Evolutionary conservation across 176 grass and related monocot genomes (phyloP).

Genomic region (Saccharum officinarum): DNA sequence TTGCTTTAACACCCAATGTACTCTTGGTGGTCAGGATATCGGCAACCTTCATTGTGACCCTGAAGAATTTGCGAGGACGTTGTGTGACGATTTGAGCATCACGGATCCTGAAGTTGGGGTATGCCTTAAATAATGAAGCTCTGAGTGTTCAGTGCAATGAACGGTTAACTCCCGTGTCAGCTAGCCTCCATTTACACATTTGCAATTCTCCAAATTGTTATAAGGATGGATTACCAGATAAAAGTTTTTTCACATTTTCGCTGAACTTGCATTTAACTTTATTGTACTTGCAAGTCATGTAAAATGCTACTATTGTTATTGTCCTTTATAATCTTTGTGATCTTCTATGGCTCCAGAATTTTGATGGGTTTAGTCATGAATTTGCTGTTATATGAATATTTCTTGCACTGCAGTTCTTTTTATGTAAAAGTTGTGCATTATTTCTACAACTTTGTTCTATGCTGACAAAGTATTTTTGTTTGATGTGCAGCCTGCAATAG

Average conservation of each 20-base stretch:
- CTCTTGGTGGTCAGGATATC: conserved; percentile 59
- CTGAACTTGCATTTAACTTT: not conserved
- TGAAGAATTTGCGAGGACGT: conserved; percentile 87
- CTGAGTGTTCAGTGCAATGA: not conserved
- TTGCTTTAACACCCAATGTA: not conserved
- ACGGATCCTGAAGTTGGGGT: conserved; percentile 94
- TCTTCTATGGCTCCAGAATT: not conserved
- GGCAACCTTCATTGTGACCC: conserved; percentile 94
- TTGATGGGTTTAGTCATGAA: not conserved
- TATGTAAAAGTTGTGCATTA: not conserved
- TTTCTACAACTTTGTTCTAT: conserved; percentile 20
- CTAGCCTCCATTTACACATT: not conserved
- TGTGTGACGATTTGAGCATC: conserved; percentile 86
- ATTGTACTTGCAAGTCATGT: not conserved
- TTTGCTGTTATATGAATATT: conserved; percentile 6
- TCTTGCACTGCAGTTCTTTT: not conserved
- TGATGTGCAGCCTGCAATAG: conserved; percentile 76
- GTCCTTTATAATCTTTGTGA: not conserved
- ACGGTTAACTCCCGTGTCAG: not conserved
- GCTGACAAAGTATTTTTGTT: conserved; percentile 6
- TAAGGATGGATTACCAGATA: not conserved
- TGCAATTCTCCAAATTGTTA: not conserved
- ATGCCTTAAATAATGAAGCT: conserved; percentile 15
- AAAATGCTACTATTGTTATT: not conserved
- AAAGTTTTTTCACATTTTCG: too few relatives aligned